phyloP scores from a whole-genome alignment of 176 grass and related monocot genomes.

The Echinochloa phyllopogon region DNA sequence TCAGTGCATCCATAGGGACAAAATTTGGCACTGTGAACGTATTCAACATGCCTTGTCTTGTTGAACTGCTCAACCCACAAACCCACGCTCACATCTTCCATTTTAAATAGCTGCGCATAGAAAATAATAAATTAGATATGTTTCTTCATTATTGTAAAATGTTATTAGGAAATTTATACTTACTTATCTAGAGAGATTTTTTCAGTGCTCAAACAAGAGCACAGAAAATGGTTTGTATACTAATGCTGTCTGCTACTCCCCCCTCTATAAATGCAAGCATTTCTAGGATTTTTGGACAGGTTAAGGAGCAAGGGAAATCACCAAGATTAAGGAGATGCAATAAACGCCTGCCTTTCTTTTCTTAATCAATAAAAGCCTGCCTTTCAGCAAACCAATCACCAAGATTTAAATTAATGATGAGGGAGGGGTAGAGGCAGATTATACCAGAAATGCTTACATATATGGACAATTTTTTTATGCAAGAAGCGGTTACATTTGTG shows the following conservation, averaged over 20 bases:
- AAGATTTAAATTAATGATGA: no score
- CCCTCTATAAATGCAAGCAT: no score
- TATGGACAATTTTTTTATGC: no score
- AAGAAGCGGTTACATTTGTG: no score
- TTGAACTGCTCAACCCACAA: conserved; percentile 92
- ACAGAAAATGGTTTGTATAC: not conserved
- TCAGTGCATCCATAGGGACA: conserved; percentile 84
- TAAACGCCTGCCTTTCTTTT: no score
- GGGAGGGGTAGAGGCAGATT: no score
- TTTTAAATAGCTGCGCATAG: conserved; percentile 87
- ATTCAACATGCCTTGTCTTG: conserved; percentile 62
- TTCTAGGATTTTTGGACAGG: no score
- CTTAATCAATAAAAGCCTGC: no score
- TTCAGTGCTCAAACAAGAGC: not conserved
- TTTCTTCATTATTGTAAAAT: not conserved
- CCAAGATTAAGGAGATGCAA: no score
- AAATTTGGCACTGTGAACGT: conserved; percentile 66
- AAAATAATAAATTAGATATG: conserved; percentile 27
- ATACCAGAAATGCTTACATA: no score
- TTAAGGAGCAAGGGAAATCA: no score
- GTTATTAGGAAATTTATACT: not conserved
- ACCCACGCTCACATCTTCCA: conserved; percentile 98
- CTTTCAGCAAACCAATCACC: no score
- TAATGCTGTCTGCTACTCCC: not conserved
- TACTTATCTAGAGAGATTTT: not conserved